phyloP scores from a whole-genome alignment of 1,139 yeast species.

The Candida sp. region DNA sequence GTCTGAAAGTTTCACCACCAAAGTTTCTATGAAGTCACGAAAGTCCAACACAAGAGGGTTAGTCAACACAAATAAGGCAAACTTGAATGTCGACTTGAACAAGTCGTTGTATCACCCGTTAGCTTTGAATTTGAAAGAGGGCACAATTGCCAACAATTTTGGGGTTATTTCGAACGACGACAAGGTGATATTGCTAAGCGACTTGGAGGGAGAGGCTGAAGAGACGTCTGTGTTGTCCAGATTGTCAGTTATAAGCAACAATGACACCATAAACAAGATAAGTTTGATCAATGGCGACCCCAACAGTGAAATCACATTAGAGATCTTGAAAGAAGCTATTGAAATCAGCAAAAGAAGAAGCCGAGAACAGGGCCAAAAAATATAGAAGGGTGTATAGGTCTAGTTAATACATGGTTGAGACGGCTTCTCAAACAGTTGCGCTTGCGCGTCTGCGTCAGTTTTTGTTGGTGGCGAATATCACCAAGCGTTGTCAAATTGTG shows the following conservation, averaged over 20 bases:
- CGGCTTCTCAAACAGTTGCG: no score
- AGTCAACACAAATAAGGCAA: conserved; percentile 47
- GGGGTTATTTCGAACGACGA: conserved; percentile 54
- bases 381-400: not conserved
- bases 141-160: conserved; percentile 63
- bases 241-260: conserved; percentile 37
- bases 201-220: conserved; percentile 82
- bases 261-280: conserved; percentile 18
- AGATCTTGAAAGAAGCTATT: conserved; percentile 49
- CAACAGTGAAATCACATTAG: conserved; percentile 43
- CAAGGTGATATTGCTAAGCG: conserved; percentile 57
- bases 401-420: no score
- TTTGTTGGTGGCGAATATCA: no score
- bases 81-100: conserved; percentile 28
- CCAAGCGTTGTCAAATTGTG: no score
- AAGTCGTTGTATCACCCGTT: conserved; percentile 30
- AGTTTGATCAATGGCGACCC: conserved; percentile 24
- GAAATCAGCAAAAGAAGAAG: conserved; percentile 18
- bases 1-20: conserved; percentile 46
- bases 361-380: conserved; percentile 9
- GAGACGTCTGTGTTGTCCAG: conserved; percentile 54
- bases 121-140: conserved; percentile 32
- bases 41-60: conserved; percentile 39
- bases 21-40: conserved; percentile 55
- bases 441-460: no score